Percentiles rank a stretch among this genome's conserved stretches.
phyloP scores from a whole-genome alignment of 2,329 filamentous ascomycete genomes.

The Hymenoscyphus albidus region DNA sequence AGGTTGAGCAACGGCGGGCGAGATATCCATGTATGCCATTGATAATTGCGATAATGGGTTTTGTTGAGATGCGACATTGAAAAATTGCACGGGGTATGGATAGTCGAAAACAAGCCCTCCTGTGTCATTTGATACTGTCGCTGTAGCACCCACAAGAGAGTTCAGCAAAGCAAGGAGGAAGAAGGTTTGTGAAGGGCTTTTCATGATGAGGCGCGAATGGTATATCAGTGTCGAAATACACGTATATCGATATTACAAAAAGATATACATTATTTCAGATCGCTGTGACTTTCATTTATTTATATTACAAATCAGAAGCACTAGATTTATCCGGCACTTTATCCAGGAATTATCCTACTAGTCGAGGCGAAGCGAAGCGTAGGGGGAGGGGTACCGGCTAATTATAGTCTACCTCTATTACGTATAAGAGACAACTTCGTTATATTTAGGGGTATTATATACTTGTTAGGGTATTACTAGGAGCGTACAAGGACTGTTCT shows the following conservation, averaged over 20 bases:
- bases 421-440: too few species aligned
- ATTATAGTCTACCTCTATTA: too few species aligned
- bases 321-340: background rate
- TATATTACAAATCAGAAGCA: background rate
- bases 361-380: too few species aligned
- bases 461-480: too few species aligned
- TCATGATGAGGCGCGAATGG: background rate
- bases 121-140: background rate
- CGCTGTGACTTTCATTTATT: background rate
- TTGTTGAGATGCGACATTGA: constrained; percentile 45
- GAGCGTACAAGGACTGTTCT: too few species aligned
- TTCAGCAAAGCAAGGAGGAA: background rate
- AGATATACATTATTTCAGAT: background rate
- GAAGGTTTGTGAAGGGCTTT: background rate
- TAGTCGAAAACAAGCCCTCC: constrained; percentile 42
- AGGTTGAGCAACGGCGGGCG: constrained; percentile 36
- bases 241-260: background rate
- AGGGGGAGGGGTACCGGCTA: too few species aligned
- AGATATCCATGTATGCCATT: constrained; percentile 51
- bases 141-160: background rate
- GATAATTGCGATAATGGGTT: constrained; percentile 45
- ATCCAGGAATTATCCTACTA: background rate
- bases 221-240: background rate
- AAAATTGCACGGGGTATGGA: constrained; percentile 47
- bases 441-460: too few species aligned